phyloP scores from a whole-genome alignment of 208 protist species.

The Trypanosoma platydactyli region DNA sequence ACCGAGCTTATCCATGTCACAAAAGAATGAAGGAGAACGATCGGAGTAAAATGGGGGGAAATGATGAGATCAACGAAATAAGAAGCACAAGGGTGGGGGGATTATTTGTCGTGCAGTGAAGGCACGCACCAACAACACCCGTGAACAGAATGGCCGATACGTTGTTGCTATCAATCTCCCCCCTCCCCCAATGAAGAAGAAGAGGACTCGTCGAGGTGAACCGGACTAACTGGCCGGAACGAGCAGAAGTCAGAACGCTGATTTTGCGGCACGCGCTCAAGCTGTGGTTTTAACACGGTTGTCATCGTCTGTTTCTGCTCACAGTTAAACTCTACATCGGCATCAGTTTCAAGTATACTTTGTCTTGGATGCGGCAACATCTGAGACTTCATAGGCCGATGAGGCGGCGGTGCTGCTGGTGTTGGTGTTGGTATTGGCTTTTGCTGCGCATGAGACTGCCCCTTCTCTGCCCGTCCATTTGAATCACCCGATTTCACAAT shows the following conservation, averaged over 20 bases:
- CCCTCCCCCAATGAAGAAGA: background rate
- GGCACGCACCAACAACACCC: too few relatives aligned
- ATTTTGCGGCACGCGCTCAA: slow-evolving; percentile 88
- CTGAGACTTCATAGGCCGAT: slow-evolving; percentile 24
- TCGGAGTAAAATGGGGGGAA: background rate
- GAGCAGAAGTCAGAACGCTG: slow-evolving; percentile 37
- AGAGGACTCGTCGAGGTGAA: slow-evolving; percentile 50
- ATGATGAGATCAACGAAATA: background rate
- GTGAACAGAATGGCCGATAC: too few relatives aligned
- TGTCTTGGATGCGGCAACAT: slow-evolving; percentile 21
- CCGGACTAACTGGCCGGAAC: slow-evolving; percentile 65
- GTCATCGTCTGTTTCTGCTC: slow-evolving; percentile 29
- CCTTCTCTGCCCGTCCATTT: slow-evolving; percentile 5
- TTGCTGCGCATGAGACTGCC: background rate
- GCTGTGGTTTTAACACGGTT: slow-evolving; percentile 14
- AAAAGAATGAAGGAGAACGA: too few relatives aligned
- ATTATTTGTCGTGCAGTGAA: background rate
- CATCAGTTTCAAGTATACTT: slow-evolving; percentile 37
- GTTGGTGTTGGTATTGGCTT: slow-evolving; percentile 4
- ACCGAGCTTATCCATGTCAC: too few relatives aligned
- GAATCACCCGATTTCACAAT: slow-evolving; percentile 5
- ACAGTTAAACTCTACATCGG: slow-evolving; percentile 46
- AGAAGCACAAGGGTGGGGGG: background rate
- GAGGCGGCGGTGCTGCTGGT: slow-evolving; percentile 21
- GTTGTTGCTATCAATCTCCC: slow-evolving; percentile 14